Evolutionary conservation across 495 filamentous ascomycete species (phyloP).

Genomic region (Penicillium longicatenatum): DNA sequence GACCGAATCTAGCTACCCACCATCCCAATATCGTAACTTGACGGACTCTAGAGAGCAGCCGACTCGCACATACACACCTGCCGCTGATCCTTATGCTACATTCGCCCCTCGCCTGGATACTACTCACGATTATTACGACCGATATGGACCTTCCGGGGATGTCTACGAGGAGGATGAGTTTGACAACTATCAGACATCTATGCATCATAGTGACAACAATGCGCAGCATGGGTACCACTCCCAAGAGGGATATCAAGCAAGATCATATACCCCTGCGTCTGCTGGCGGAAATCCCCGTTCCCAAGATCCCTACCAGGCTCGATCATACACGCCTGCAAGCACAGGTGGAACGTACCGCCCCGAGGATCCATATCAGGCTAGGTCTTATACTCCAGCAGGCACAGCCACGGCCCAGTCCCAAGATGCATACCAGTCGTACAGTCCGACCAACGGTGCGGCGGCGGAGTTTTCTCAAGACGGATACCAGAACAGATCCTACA

Average conservation of each 20-base stretch:
- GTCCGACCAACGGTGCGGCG: too few species aligned
- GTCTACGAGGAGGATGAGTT: conserved; percentile 5
- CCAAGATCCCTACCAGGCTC: conserved; percentile 13
- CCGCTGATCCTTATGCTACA: conserved; percentile 19
- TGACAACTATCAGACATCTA: not conserved
- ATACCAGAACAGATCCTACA: not conserved
- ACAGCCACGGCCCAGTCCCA: not conserved
- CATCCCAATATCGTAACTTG: conserved; percentile 19
- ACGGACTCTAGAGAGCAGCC: conserved; percentile 15
- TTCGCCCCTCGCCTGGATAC: not conserved
- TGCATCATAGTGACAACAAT: conserved; percentile 3
- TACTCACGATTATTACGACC: conserved; percentile 11
- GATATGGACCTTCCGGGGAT: not conserved
- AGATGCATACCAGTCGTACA: not conserved
- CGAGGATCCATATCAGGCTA: conserved; percentile 18
- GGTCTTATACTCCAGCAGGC: conserved; percentile 13
- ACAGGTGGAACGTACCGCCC: not conserved
- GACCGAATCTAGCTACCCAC: conserved; percentile 1
- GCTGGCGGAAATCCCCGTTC: not conserved
- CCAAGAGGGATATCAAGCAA: conserved; percentile 12
- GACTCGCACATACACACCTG: conserved; percentile 17
- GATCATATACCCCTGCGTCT: conserved; percentile 8
- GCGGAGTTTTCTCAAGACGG: not conserved
- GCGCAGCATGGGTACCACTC: conserved; percentile 13
- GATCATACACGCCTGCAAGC: conserved; percentile 11